A percentile compares a stretch with the other conserved stretches of the same genome.
Conservation (phyloP, 495 filamentous ascomycete genomes). For the Pseudevernia furfuracea region DNA sequence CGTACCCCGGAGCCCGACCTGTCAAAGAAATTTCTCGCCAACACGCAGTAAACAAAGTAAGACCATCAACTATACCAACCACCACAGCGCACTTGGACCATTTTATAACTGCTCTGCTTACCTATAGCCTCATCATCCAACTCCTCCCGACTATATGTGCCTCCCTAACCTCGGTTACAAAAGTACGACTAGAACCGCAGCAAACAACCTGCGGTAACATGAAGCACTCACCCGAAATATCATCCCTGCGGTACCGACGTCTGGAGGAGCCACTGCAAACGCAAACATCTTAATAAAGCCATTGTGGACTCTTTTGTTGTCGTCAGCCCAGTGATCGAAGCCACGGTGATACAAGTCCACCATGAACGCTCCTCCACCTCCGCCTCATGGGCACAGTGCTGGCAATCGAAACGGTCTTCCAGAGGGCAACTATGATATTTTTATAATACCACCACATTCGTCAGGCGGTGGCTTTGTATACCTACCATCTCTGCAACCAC, state of each 20-base stretch:
- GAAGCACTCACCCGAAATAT: constrained; percentile 23
- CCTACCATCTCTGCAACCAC: constrained; percentile 75
- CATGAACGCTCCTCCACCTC: constrained; percentile 43
- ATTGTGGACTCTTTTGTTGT: neutral
- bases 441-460: constrained; percentile 91
- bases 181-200: neutral
- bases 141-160: neutral
- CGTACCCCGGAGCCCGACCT: constrained; percentile 7
- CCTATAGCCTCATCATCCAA: neutral
- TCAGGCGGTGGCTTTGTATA: constrained; percentile 88
- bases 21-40: constrained; percentile 6
- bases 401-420: constrained; percentile 58
- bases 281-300: constrained; percentile 4
- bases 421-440: constrained; percentile 87
- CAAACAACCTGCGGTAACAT: constrained; percentile 25
- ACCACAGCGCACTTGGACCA: neutral
- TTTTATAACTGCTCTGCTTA: neutral
- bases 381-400: constrained; percentile 62
- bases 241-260: constrained; percentile 21
- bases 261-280: constrained; percentile 13
- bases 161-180: neutral
- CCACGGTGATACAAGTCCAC: constrained; percentile 4
- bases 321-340: neutral
- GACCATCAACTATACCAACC: neutral
- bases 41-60: constrained; percentile 14